Base-by-base conservation (phyloP, 2,329 filamentous ascomycete genomes). In the Fusarium poae region DNA sequence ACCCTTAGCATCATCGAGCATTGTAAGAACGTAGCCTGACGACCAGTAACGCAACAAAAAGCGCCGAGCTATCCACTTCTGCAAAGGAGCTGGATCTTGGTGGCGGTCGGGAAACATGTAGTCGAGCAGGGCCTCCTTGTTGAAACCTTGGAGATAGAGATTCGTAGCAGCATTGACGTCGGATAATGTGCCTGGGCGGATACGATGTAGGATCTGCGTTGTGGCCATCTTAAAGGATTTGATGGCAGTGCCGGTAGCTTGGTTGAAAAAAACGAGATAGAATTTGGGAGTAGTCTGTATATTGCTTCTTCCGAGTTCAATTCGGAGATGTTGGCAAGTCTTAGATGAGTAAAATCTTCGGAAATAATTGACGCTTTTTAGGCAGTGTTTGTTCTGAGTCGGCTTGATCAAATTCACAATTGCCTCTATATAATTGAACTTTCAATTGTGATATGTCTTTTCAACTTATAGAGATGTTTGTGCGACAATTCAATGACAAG, bases 1-100 rank as follows among this genome's bases (percentile, higher is more conserved):
- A 9, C 59, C 64, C 13, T 48, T 48, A 12, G 40, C 68, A 25
- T 67, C 68, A 44, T 75, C 72, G 8, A 76, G 49, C 43, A 76
- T 69, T 20, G 73, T 72, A 20, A 81, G 72, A 45, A 68, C 35
- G 49, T 75, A 80, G 21, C 77, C 75, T 6, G 72, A 64, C 3
- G 74, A 73, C 78, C 79, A 81, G 60, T 74, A 79, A 29, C 79
- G 74, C 21, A 68, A 35, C 46, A 66, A 58, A 45, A 79, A 79
- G 43, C 76, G 68, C 52, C 76, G 72, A 35, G 56, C 18, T 34
- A 78, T 20, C 64, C 72, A 74, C 4, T 61, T 53, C 21, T 50
- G 35, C 15, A 73, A 67, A 21, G 71, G 69, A 13, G 57, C 53
- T 25, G 73, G 70, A 46, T 75, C 57, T 23, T 50, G 45, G 51